Evolutionary conservation across 257 asterid genomes (phyloP).

Genomic region (Fraxinus excelsior): DNA sequence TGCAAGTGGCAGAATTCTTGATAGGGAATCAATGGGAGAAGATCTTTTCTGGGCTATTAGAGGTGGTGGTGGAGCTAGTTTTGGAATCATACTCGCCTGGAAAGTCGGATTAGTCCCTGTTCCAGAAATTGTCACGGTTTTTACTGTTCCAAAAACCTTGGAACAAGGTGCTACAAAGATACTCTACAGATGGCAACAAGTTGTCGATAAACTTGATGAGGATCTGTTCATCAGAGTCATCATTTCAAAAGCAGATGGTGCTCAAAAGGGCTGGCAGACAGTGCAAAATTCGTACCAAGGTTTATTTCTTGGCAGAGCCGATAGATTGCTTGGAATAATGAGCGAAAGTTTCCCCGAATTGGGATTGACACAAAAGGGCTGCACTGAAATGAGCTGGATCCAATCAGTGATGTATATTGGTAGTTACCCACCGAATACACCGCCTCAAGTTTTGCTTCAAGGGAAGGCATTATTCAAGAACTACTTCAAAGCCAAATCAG

Average conservation of each 20-base stretch:
- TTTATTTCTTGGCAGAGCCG: constrained; percentile 46
- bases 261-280: constrained; percentile 40
- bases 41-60: constrained; percentile 65
- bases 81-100: constrained; percentile 58
- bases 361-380: constrained; percentile 44
- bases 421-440: constrained; percentile 49
- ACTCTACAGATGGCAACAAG: constrained; percentile 56
- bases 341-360: constrained; percentile 45
- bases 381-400: constrained; percentile 65
- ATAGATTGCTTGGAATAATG: constrained; percentile 43
- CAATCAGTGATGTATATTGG: constrained; percentile 54
- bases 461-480: constrained; percentile 67
- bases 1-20: constrained; percentile 49
- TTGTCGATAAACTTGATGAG: constrained; percentile 55
- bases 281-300: constrained; percentile 50
- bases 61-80: constrained; percentile 68
- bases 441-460: constrained; percentile 54
- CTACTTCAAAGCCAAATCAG: constrained; percentile 68
- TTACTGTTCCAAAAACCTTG: constrained; percentile 51
- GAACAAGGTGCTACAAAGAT: constrained; percentile 46
- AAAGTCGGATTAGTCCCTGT: constrained; percentile 56
- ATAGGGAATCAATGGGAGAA: constrained; percentile 57
- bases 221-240: constrained; percentile 60
- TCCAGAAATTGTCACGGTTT: constrained; percentile 57
- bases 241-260: constrained; percentile 32